phyloP scores from a whole-genome alignment of 768 basidiomycete genomes.

The Lactarius sanguifluus region DNA sequence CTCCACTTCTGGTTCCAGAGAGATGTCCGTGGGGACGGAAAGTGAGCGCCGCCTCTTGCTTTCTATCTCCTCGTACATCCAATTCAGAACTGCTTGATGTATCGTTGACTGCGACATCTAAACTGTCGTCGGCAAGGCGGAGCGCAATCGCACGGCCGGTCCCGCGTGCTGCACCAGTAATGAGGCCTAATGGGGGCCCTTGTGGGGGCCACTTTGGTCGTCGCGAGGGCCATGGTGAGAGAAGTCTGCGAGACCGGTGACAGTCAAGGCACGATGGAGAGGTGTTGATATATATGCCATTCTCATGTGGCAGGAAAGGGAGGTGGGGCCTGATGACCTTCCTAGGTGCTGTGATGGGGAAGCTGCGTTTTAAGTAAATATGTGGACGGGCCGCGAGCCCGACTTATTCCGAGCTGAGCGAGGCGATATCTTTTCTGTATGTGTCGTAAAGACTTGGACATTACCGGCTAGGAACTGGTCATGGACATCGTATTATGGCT shows the following conservation, averaged over 20 bases:
- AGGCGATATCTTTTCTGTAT: not conserved
- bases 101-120: conserved; percentile 30
- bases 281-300: conserved; percentile 3
- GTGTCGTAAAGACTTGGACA: not conserved
- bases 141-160: conserved; percentile 31
- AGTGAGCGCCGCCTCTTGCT: conserved; percentile 16
- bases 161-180: conserved; percentile 31
- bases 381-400: too few species aligned
- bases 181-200: conserved; percentile 31
- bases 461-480: not conserved
- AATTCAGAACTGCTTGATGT: conserved; percentile 9
- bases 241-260: not conserved
- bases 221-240: not conserved
- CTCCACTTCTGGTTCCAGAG: conserved; percentile 18
- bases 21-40: conserved; percentile 20
- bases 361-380: too few species aligned
- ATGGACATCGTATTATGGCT: not conserved
- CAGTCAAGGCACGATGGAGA: not conserved
- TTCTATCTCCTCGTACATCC: conserved; percentile 13
- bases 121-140: conserved; percentile 30
- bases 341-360: too few species aligned
- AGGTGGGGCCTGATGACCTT: too few species aligned
- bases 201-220: conserved; percentile 27
- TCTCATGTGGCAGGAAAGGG: not conserved
- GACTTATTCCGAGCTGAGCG: not conserved